A percentile compares a stretch with the other conserved stretches of the same genome.
Conservation (phyloP, 768 basidiomycete genomes). For the Naematelia encephala region DNA sequence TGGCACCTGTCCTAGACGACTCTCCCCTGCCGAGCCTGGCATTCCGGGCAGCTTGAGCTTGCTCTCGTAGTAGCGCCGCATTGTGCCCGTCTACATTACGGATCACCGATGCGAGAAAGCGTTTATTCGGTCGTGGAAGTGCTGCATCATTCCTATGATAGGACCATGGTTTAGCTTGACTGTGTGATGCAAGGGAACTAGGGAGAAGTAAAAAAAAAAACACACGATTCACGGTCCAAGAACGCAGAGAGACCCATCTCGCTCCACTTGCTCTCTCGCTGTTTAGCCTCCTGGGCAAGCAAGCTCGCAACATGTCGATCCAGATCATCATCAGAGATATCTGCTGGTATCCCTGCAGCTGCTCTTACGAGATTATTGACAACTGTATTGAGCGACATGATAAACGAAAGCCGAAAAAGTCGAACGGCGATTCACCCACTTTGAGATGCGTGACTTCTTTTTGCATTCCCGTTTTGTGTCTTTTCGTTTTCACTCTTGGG, state of each 20-base stretch:
- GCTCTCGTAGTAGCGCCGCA: slow-evolving; percentile 60
- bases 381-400: slow-evolving; percentile 42
- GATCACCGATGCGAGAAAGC: slow-evolving; percentile 64
- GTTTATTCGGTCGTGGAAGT: slow-evolving; percentile 65
- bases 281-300: slow-evolving; percentile 86
- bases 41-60: slow-evolving; percentile 46
- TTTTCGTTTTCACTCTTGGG: too few relatives aligned
- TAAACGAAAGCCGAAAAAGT: neutral
- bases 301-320: slow-evolving; percentile 89
- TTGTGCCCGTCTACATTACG: slow-evolving; percentile 95
- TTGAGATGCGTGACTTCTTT: neutral
- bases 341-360: slow-evolving; percentile 41
- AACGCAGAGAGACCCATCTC: slow-evolving; percentile 77
- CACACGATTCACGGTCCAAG: slow-evolving; percentile 51
- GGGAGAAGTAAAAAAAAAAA: neutral
- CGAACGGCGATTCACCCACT: neutral
- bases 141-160: slow-evolving; percentile 61
- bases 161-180: neutral
- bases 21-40: slow-evolving; percentile 24
- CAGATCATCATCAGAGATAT: slow-evolving; percentile 68
- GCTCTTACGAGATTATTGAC: slow-evolving; percentile 48
- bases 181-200: neutral
- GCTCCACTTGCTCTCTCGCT: slow-evolving; percentile 74
- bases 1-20: slow-evolving; percentile 10
- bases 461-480: neutral